Evolutionary conservation across 73 alveolate species (phyloP), one percentile per base, ranked within the genome.

Genomic region (Breviolum minutum): DNA sequence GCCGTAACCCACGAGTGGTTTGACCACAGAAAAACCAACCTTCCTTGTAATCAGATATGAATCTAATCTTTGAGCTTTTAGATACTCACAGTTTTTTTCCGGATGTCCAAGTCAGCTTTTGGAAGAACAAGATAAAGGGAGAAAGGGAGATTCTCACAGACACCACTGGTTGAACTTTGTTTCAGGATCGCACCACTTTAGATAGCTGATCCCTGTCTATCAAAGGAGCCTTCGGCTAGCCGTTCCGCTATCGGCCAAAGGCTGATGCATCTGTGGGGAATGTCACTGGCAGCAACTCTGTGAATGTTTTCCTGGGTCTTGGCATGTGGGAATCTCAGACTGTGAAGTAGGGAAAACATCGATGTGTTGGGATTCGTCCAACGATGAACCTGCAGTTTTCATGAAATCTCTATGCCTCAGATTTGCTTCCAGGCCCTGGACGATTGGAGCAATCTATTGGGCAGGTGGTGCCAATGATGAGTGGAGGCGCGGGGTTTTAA

Each of bases 231-330:
- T 40, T 40, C 54, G 54, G 54, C 54, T 40, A 40, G 54, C 54
- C 54, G 0, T 40, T 40, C 54, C 54, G 54, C 54, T 40, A 40
- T 40, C 54, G 54, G 54, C 54, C 54, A 62, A 26, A 94, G 92
- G 99, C 99, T 9, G 99, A 99, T 68, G 99, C 99, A 87, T 99
- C 99, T 20, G 93, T 99, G 54, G 99, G 99, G 12, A 99, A 95
- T 62, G 99, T 99, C 54, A 94, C 99, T 30, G 99, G 99, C 54
- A 95, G 99, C 89, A 99, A 99, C 80, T 73, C 99, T 29, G 99
- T 99, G 74, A 99, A 95, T 60, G 96, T 99, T 27, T 99, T 96
- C 99, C 97, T 99, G 48, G 99, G 99, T 2, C 94, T 79, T 30
- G 97, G 97, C 89, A 73, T 94, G 99, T 68, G 19, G 8, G 29